These are phyloP conservation scores for Hygrophorus pudorinus DNA, from an alignment of 768 basidiomycete species.

Conservation along the genomic window DNA sequence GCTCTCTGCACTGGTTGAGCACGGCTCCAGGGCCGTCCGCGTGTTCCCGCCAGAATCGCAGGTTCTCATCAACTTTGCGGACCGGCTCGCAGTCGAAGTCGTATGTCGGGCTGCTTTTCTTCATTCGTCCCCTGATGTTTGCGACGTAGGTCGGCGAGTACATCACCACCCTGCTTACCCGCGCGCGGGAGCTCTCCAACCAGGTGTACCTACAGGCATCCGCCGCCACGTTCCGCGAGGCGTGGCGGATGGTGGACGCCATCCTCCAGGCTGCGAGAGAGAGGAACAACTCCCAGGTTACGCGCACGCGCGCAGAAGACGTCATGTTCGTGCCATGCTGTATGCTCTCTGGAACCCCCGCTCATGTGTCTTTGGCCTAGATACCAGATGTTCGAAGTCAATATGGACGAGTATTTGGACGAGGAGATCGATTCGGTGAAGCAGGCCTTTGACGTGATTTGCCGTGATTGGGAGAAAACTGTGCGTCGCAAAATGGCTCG, in stretches of 20 bases:
- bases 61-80: conserved; percentile 75
- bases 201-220: conserved; percentile 72
- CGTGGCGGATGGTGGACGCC: conserved; percentile 77
- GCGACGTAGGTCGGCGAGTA: conserved; percentile 75
- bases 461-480: conserved; percentile 65
- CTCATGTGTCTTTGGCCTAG: conserved; percentile 28
- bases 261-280: conserved; percentile 48
- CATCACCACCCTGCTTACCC: conserved; percentile 63
- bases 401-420: conserved; percentile 97
- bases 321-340: conserved; percentile 56
- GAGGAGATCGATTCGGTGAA: conserved; percentile 86
- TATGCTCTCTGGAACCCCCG: background rate
- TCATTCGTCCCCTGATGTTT: conserved; percentile 1
- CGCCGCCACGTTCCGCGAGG: conserved; percentile 83
- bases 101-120: conserved; percentile 29
- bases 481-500: conserved; percentile 2
- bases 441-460: conserved; percentile 60
- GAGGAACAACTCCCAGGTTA: conserved; percentile 29
- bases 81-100: conserved; percentile 78
- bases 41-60: conserved; percentile 78
- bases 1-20: conserved; percentile 51
- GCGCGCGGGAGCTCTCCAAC: conserved; percentile 65
- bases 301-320: conserved; percentile 59
- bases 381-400: conserved; percentile 89
- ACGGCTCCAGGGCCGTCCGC: conserved; percentile 72